Base-by-base conservation (phyloP, 208 protist genomes). In the Trypanosoma avium region DNA sequence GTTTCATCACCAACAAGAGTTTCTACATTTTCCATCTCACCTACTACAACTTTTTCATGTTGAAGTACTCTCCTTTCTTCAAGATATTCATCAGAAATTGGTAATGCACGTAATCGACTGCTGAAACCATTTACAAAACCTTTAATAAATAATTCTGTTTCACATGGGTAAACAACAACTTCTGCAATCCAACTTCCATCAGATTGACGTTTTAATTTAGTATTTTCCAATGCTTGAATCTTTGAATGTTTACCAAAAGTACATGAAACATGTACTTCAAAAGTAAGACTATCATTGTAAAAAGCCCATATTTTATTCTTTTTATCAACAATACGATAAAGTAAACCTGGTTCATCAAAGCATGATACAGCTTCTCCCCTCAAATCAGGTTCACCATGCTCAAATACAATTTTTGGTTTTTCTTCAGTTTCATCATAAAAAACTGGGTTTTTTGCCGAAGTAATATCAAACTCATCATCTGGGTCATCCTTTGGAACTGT, bases 51-150 rank as follows among this genome's bases (percentile, higher is more conserved):
- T 15, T 61, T 52, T 7, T 66, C 45, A 13, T 69, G 32, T 56
- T 91, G 82, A 24, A 69, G 46, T 24, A 55, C 58, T 36, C 54
- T 62, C 53, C 84, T 80, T 32, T 77, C 56, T 15, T 27, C 22
- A 70, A 78, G 80, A 73, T 92, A 94, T n/a, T 80, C 77, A 50
- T 84, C 70, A 17, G 77, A 83, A 9, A 94, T 75, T 24, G 85
- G 85, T 60, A 82, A 48, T 10, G 88, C 88, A 35, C 81, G 73
- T 19, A 92, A 66, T 53, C 80, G 79, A 73, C 83, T 94, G 21
- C 56, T 80, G 55, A 94, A 94, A 33, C 88, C 88, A 68, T 92
- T 90, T 42, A 94, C 78, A 52, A 89, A 86, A 47, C 88, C 88
- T 60, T 79, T 88, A 35, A 92, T 66, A 70, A 92, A 92, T 12